Base-by-base conservation (phyloP, 1,139 yeast genomes). In the Zygoascus meyerae region DNA sequence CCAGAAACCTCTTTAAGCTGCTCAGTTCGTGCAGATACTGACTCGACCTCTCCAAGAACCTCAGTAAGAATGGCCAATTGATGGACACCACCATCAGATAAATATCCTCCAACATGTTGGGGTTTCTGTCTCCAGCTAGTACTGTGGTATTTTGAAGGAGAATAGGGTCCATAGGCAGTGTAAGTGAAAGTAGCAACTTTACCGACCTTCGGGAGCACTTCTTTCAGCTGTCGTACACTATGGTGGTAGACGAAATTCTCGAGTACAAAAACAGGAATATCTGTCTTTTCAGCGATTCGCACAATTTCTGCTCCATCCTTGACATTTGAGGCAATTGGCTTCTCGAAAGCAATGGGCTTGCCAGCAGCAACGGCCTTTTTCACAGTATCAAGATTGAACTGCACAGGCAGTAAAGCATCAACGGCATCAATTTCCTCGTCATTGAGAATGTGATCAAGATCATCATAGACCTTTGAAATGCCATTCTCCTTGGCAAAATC, bases 51-150 rank as follows among this genome's bases (percentile, higher is more conserved):
- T 43, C 97, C 96, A 51, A 89, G 72, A n/a, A 86, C 79, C 52
- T 79, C 87, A 8, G 95, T 86, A 57, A 89, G 75, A 40, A 86
- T 70, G 2, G 95, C 95, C 65, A 89, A 71, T 67, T 89, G 96
- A 67, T 89, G 97, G 11, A 89, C 97, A 63, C 97, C 97, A 58
- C 96, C 96, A 62, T 89, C 97, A 55, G 92, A 81, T 57, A 89
- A 72, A 66, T 74, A 87, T 0, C 97, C 97, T 49, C 97, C 97
- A 54, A 87, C 77, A 62, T 89, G 97, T 64, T 86, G 83, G 33
- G 97, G 97, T 49, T 81, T 74, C 62, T 75, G 77, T 73, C 97
- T 81, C 97, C 97, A 89, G 30, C 55, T 40, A 7, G 84, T 59
- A 34, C 72, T 68, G 53, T 82, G 68, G 64, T 86, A 89, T 63